Conservation (phyloP, 768 basidiomycete genomes). For the Brasilioporus rufonigricans region DNA sequence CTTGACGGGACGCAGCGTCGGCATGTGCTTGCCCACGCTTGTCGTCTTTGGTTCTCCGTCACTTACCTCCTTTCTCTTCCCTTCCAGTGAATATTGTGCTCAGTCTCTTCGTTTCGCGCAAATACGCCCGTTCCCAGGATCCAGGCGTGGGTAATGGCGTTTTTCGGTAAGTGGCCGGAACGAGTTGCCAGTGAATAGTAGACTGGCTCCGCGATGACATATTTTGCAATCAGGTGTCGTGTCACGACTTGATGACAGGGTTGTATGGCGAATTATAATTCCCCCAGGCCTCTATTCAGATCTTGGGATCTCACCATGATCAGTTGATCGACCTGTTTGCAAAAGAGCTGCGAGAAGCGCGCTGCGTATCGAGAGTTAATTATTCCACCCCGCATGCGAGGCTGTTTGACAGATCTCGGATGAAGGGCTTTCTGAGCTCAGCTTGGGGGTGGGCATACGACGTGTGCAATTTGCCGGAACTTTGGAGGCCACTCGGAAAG, state of each 20-base stretch:
- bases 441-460: neutral
- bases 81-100: neutral
- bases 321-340: constrained; percentile 2
- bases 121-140: constrained; percentile 5
- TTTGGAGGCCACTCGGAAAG: neutral
- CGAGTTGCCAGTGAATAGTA: neutral
- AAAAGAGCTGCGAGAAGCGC: neutral
- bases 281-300: neutral
- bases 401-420: constrained; percentile 2
- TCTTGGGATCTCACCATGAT: constrained; percentile 2
- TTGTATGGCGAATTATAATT: neutral
- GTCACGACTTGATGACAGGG: neutral
- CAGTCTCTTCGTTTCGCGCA: neutral
- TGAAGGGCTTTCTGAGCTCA: neutral
- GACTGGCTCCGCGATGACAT: constrained; percentile 1
- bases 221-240: neutral
- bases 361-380: neutral
- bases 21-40: constrained; percentile 18
- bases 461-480: neutral
- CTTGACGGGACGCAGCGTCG: constrained; percentile 5
- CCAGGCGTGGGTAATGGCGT: constrained; percentile 2
- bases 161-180: constrained; percentile 12
- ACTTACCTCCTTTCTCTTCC: neutral
- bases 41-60: neutral
- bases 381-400: constrained; percentile 1